Conservation (phyloP, 345 rosid genomes). For the Eucalyptus globulus region DNA sequence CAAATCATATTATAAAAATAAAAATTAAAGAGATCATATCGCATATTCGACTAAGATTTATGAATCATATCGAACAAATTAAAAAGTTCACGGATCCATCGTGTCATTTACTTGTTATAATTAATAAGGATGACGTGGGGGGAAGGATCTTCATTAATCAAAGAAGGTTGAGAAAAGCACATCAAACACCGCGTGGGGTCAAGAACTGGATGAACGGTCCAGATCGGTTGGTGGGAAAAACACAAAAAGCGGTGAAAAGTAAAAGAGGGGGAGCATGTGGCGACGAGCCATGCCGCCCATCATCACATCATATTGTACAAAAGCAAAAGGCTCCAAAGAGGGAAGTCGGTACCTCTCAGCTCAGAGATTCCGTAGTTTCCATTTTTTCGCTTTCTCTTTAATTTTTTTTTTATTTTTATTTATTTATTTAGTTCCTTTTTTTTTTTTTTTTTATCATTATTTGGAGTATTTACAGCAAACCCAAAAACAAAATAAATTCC, state of each 20-base stretch:
- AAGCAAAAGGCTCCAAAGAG: not conserved
- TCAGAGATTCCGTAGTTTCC: not conserved
- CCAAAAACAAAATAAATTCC: not conserved
- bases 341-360: not conserved
- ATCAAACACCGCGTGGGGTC: not conserved
- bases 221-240: not conserved
- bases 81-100: too few relatives aligned
- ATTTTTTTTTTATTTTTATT: too few relatives aligned
- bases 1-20: too few relatives aligned
- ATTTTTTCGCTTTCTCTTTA: not conserved
- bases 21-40: too few relatives aligned
- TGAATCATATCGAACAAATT: too few relatives aligned
- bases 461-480: not conserved
- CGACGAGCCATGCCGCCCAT: not conserved
- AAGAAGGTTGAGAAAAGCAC: not conserved
- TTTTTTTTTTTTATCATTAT: not conserved
- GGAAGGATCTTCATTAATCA: not conserved
- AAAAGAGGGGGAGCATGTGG: not conserved
- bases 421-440: not conserved
- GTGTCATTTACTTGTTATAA: too few relatives aligned
- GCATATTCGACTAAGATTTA: rapidly evolving
- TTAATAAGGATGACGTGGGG: not conserved
- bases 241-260: not conserved
- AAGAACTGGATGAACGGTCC: not conserved
- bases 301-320: not conserved